Percentiles rank a stretch among this genome's conserved stretches.
Conservation (phyloP, 2,329 filamentous ascomycete species). For the Pseudocercospora vitis region DNA sequence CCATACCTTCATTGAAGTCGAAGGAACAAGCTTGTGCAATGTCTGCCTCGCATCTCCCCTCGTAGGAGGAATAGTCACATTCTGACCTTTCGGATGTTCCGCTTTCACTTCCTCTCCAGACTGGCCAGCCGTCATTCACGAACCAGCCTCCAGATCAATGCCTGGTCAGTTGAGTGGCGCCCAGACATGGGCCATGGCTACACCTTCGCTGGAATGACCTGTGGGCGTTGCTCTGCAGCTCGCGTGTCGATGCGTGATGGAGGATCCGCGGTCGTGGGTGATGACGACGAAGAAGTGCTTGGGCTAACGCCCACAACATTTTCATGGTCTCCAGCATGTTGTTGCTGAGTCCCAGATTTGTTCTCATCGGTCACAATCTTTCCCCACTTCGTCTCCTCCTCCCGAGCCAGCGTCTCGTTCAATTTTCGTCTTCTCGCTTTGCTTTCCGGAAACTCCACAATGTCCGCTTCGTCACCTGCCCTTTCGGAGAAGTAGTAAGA, state of each 20-base stretch:
- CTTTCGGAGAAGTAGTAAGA: background rate
- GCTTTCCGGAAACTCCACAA: background rate
- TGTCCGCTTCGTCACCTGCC: slow-evolving; percentile 1
- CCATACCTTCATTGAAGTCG: background rate
- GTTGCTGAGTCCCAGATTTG: background rate
- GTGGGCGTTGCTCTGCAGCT: slow-evolving; percentile 1
- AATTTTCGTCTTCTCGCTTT: slow-evolving; percentile 2
- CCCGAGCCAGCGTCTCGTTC: slow-evolving; percentile 12
- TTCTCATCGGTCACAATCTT: slow-evolving; percentile 10
- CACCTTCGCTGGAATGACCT: slow-evolving; percentile 17
- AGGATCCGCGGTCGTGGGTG: background rate
- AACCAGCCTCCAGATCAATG: background rate
- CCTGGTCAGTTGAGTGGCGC: background rate
- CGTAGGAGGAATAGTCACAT: background rate
- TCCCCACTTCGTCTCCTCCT: slow-evolving; percentile 14
- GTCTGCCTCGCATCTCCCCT: background rate
- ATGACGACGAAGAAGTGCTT: background rate
- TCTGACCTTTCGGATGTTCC: background rate
- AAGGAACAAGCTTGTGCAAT: background rate
- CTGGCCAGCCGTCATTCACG: background rate
- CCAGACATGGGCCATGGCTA: background rate
- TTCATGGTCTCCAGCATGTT: too few species aligned
- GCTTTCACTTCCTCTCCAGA: slow-evolving; percentile 3
- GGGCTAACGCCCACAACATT: background rate
- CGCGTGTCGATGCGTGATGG: background rate